These are phyloP conservation scores for Pestalotiopsis sp. DNA, from an alignment of 2,329 filamentous ascomycete species.

Conservation along the genomic window DNA sequence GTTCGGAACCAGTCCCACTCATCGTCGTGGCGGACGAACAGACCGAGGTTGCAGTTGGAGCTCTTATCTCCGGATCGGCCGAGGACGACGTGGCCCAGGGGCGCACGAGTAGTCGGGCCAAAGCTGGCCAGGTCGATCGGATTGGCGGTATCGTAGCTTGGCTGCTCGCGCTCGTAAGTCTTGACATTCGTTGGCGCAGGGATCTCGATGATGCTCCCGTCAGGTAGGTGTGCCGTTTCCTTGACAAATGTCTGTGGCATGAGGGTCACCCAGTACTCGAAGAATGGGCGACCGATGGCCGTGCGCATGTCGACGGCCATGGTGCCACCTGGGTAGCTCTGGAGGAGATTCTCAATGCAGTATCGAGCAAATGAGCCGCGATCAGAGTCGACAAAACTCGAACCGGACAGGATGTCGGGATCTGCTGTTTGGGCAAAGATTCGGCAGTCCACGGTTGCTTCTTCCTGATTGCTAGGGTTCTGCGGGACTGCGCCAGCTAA, in stretches of 20 bases:
- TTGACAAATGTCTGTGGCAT: constrained; percentile 23
- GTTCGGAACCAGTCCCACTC: constrained; percentile 20
- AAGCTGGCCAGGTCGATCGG: constrained; percentile 19
- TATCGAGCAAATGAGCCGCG: constrained; percentile 32
- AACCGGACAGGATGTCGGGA: constrained; percentile 24
- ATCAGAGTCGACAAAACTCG: constrained; percentile 26
- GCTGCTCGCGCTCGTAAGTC: constrained; percentile 19
- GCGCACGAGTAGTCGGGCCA: constrained; percentile 23
- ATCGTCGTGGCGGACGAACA: constrained; percentile 18
- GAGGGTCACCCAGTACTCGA: constrained; percentile 26
- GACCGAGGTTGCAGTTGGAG: constrained; percentile 21
- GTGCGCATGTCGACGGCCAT: constrained; percentile 25
- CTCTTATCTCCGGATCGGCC: constrained; percentile 27
- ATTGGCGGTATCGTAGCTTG: constrained; percentile 20
- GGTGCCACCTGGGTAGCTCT: constrained; percentile 23
- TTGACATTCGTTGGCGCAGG: constrained; percentile 18
- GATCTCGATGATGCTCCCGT: constrained; percentile 19
- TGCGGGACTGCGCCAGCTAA: constrained; percentile 26
- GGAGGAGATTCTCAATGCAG: constrained; percentile 27
- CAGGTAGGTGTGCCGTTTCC: constrained; percentile 21
- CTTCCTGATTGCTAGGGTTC: constrained; percentile 31
- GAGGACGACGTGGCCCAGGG: constrained; percentile 31
- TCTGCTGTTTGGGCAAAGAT: constrained; percentile 39
- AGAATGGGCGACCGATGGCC: constrained; percentile 23
- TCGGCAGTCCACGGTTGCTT: constrained; percentile 36